Percentiles rank a stretch among this genome's conserved stretches.
These are phyloP conservation scores for Xylaria castorea DNA, from an alignment of 495 filamentous ascomycete species.

Conservation along the genomic window DNA sequence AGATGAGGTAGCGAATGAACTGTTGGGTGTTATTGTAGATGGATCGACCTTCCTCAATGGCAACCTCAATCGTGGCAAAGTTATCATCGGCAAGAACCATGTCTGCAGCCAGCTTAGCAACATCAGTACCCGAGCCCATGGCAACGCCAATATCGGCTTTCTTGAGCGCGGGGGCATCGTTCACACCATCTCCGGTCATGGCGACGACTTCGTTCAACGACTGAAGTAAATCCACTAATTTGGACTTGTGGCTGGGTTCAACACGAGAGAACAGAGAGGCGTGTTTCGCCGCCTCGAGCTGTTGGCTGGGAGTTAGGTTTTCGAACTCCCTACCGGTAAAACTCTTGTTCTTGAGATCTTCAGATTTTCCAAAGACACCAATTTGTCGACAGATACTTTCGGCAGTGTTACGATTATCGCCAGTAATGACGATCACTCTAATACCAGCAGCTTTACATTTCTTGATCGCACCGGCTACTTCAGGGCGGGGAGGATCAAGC, in stretches of 20 bases:
- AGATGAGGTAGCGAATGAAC: slow-evolving; percentile 99
- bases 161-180: slow-evolving; percentile 97
- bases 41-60: slow-evolving; percentile 94
- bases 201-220: slow-evolving; percentile 93
- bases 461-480: slow-evolving; percentile 83
- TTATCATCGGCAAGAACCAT: slow-evolving; percentile 99
- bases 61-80: slow-evolving; percentile 95
- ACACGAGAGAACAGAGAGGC: slow-evolving; percentile 97
- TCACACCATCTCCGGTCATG: slow-evolving; percentile 99
- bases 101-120: slow-evolving; percentile 94
- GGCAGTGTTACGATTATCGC: slow-evolving; percentile 96
- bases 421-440: slow-evolving; percentile 96
- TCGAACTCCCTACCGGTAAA: slow-evolving; percentile 97
- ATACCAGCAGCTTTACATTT: slow-evolving; percentile 94
- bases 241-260: slow-evolving; percentile 93
- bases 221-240: slow-evolving; percentile 95
- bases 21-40: slow-evolving; percentile 99
- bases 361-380: slow-evolving; percentile 83
- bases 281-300: slow-evolving; percentile 80
- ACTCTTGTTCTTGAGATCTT: slow-evolving; percentile 89
- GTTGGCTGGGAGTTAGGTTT: slow-evolving; percentile 75
- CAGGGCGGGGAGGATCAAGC: slow-evolving; percentile 96
- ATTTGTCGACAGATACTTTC: slow-evolving; percentile 98
- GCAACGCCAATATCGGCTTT: slow-evolving; percentile 99
- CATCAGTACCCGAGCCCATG: slow-evolving; percentile 98